Percentiles rank a stretch among this genome's conserved stretches.
These are phyloP conservation scores for Gloeophyllum trabeum DNA, from an alignment of 768 basidiomycete genomes.

Conservation along the genomic window DNA sequence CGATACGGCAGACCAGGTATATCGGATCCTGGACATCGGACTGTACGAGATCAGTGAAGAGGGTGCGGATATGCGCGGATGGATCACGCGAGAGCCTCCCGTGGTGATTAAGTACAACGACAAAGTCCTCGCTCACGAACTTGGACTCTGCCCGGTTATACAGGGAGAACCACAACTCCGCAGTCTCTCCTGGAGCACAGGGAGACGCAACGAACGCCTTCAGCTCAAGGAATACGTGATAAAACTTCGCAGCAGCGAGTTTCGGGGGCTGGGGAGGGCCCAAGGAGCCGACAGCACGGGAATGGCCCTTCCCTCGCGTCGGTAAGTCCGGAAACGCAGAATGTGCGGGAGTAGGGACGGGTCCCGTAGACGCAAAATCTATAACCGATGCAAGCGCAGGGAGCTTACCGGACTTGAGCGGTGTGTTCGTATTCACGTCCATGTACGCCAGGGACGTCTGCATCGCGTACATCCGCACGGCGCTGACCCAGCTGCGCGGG, in stretches of 20 bases:
- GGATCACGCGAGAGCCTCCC: constrained; percentile 81
- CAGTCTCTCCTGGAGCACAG: constrained; percentile 85
- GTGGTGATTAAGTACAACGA: constrained; percentile 82
- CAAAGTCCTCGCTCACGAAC: constrained; percentile 92
- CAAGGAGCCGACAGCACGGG: constrained; percentile 24
- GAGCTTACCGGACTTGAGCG: background rate
- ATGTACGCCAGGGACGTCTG: constrained; percentile 77
- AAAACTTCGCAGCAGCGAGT: constrained; percentile 57
- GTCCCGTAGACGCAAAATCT: constrained; percentile 32
- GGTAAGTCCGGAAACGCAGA: constrained; percentile 60
- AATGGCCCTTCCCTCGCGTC: constrained; percentile 17
- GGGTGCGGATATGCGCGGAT: constrained; percentile 61
- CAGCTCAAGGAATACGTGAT: constrained; percentile 83
- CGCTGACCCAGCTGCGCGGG: constrained; percentile 76
- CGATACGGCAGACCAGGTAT: constrained; percentile 83
- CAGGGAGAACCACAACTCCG: constrained; percentile 88
- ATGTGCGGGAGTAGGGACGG: constrained; percentile 50
- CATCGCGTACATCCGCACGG: constrained; percentile 85
- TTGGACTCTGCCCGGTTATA: constrained; percentile 77
- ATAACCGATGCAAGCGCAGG: constrained; percentile 28
- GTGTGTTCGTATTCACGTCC: constrained; percentile 22
- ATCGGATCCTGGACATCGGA: constrained; percentile 80
- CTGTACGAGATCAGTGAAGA: constrained; percentile 83
- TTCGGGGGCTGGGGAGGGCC: constrained; percentile 18
- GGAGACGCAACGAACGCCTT: constrained; percentile 88